Base-by-base conservation (phyloP, 768 basidiomycete species). In the Leccinum arenicola region DNA sequence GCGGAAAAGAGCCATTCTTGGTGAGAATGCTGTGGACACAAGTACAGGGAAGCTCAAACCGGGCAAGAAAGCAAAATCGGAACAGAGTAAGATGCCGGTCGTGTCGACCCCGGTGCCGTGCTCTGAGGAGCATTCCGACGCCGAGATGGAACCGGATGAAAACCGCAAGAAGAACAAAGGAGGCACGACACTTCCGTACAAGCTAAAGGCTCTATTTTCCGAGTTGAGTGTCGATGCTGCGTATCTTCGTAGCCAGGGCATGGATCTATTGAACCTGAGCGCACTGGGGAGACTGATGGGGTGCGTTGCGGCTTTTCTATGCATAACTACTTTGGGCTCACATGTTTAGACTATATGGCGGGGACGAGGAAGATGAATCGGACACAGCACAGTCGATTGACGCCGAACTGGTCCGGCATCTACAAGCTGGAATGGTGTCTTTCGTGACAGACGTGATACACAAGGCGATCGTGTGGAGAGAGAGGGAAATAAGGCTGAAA, bases 401-500 rank as follows among this genome's bases (percentile, higher is more conserved):
- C 6, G 74, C 76, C 0, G 73, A 78, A 8, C 77, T 82, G 11
- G 69, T 90, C 31, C 76, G 67, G 29, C 62, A 82, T 14, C 61
- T 90, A 38, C 74, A 75, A 19, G 74, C 68, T 10, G 75, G 80
- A 31, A 65, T 84, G 21, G 74, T 78, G 9, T 75, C 78, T 33
- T 91, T 89, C 63, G 75, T 80, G 15, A 77, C 78, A 8, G 77
- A 81, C 38, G 55, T 84, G 0, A 72, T 87, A 2, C 79, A 82
- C 56, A 78, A 76, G 35, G 75, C 80, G 21, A 78, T 89, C 47
- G 74, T 82, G 7, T 74, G 79, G 38, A 81, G 82, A 45, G 86
- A 88, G 64, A 81, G 85, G 58, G 88, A 88, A 63, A 70, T 76
- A 55, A 71, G 74, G 33, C 67, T 86, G 66, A 89, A 89, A 71